Percentiles rank a stretch among this genome's conserved stretches.
phyloP scores from a whole-genome alignment of 2,329 filamentous ascomycete genomes.

The Laburnicola sp. region DNA sequence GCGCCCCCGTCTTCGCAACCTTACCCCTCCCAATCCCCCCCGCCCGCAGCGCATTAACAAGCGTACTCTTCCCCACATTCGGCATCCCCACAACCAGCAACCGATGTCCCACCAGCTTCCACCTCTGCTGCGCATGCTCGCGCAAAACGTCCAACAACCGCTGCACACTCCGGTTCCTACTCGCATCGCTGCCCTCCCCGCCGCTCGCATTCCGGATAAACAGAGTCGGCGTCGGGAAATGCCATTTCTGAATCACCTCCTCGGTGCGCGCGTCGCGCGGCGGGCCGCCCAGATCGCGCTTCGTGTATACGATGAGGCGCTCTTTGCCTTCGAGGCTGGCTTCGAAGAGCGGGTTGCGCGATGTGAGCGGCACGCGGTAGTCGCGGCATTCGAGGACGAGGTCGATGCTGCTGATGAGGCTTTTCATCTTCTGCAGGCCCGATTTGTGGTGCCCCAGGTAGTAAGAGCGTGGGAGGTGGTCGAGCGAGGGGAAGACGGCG shows the following conservation, averaged over 20 bases:
- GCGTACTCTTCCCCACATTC: constrained; percentile 91
- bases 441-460: constrained; percentile 91
- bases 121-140: constrained; percentile 53
- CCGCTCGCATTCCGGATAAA: constrained; percentile 52
- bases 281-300: constrained; percentile 63
- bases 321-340: constrained; percentile 71
- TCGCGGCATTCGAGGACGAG: constrained; percentile 95
- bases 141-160: constrained; percentile 57
- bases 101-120: constrained; percentile 77
- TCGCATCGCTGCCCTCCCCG: constrained; percentile 26
- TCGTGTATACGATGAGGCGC: constrained; percentile 85
- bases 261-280: constrained; percentile 45
- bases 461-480: constrained; percentile 82
- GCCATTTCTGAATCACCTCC: constrained; percentile 57
- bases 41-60: constrained; percentile 84
- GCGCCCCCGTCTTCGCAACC: constrained; percentile 78
- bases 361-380: constrained; percentile 85
- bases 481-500: constrained; percentile 66
- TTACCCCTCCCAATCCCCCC: constrained; percentile 68
- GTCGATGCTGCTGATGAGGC: constrained; percentile 78
- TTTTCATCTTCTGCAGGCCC: constrained; percentile 80
- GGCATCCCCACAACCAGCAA: constrained; percentile 95
- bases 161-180: constrained; percentile 22
- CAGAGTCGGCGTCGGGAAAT: constrained; percentile 57
- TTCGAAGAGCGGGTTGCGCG: constrained; percentile 88